A percentile compares a stretch with the other conserved stretches of the same genome.
phyloP scores from a whole-genome alignment of 345 rosid species.

The Zanthoxylum bungeanum region DNA sequence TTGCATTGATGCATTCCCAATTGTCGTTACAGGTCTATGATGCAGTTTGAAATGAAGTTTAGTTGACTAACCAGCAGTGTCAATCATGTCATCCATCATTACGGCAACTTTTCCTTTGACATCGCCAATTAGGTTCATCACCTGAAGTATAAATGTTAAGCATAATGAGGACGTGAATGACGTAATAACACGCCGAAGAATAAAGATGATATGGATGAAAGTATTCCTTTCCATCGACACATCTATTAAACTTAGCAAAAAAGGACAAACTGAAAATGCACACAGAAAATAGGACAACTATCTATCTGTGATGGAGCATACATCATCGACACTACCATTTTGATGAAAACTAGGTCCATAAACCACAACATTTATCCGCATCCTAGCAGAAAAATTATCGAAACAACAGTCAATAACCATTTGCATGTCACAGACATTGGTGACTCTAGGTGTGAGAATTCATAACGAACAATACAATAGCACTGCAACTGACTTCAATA shows the following conservation, averaged over 20 bases:
- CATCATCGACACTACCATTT: background rate
- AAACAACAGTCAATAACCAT: background rate
- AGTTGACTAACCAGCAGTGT: constrained; percentile 83
- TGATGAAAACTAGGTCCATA: background rate
- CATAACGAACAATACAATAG: background rate
- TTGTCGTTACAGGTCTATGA: background rate
- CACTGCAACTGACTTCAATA: background rate
- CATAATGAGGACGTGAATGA: background rate
- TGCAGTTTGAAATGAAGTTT: background rate
- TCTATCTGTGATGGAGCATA: background rate
- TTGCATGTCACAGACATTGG: background rate
- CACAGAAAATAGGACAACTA: background rate
- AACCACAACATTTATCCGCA: background rate
- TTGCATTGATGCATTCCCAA: background rate
- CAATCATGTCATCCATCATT: constrained; percentile 99
- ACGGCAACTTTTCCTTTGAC: constrained; percentile 97
- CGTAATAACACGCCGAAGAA: background rate
- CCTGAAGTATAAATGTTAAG: constrained; percentile 39
- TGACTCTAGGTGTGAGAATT: background rate
- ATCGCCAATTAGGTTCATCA: constrained; percentile 97
- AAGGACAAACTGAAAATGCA: background rate
- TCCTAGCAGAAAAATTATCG: background rate
- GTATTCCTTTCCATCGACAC: background rate
- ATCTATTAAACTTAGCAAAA: background rate
- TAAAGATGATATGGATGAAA: background rate